A percentile compares a stretch with the other conserved stretches of the same genome.
These are phyloP conservation scores for Pelargonium fulgidum DNA, from an alignment of 441 rosid genomes.

Conservation along the genomic window DNA sequence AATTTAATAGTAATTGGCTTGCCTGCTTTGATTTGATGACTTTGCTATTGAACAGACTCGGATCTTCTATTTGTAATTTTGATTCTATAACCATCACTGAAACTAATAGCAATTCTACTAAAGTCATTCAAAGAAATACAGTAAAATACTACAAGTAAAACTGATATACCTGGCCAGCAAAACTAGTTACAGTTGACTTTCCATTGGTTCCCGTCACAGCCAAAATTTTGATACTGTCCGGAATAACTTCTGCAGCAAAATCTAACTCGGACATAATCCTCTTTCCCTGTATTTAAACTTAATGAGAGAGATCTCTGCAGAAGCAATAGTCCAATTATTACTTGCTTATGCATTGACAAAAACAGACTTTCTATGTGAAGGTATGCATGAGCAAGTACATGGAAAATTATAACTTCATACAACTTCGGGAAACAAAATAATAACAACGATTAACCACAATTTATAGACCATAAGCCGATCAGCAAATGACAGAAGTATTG, in stretches of 20 bases:
- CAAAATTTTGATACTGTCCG: constrained; percentile 24
- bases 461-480: background rate
- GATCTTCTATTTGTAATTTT: background rate
- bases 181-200: constrained; percentile 34
- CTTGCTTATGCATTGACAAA: too few relatives aligned
- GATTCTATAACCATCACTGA: background rate
- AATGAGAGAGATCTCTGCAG: background rate
- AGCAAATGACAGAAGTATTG: background rate
- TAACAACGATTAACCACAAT: too few relatives aligned
- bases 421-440: too few relatives aligned
- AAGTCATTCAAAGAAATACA: background rate
- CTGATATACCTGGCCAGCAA: constrained; percentile 30
- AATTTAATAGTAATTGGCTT: background rate
- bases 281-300: constrained; percentile 23
- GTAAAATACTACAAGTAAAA: background rate
- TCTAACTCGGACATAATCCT: constrained; percentile 30
- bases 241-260: constrained; percentile 30
- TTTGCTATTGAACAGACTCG: background rate
- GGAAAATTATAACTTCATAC: too few relatives aligned
- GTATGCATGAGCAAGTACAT: too few relatives aligned
- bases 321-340: too few relatives aligned
- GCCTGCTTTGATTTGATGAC: background rate
- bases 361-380: too few relatives aligned
- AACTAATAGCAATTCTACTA: background rate
- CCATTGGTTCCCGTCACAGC: constrained; percentile 37